Conservation (phyloP, 208 protist genomes). For the Leptomonas seymouri region DNA sequence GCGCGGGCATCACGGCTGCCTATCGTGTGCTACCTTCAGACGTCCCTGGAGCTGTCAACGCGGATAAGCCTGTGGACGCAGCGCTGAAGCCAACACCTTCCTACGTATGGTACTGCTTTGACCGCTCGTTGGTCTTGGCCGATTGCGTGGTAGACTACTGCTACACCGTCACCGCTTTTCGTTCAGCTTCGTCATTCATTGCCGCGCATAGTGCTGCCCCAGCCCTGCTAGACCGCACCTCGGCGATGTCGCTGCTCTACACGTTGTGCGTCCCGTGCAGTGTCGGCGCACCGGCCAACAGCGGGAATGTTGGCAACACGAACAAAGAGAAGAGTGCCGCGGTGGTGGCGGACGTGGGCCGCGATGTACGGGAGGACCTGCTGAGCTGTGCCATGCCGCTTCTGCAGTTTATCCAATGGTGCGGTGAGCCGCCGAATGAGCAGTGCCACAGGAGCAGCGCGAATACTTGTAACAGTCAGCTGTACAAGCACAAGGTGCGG, state of each 20-base stretch:
- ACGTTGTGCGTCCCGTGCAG: background rate
- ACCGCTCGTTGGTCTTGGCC: conserved; percentile 74
- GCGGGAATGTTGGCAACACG: no score
- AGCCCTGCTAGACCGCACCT: background rate
- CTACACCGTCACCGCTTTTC: conserved; percentile 41
- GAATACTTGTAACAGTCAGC: background rate
- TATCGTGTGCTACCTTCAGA: conserved; percentile 58
- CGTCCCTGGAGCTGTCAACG: no score
- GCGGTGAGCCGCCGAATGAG: background rate
- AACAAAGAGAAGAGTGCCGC: background rate
- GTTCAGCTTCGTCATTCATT: background rate
- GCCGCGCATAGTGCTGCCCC: background rate
- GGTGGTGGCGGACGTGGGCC: conserved; percentile 5
- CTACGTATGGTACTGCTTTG: conserved; percentile 88
- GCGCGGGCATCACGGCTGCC: conserved; percentile 63
- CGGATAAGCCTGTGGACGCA: background rate
- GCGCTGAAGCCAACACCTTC: background rate
- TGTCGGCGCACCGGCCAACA: no score
- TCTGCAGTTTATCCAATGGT: conserved; percentile 32
- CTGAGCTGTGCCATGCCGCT: conserved; percentile 20
- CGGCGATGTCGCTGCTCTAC: background rate
- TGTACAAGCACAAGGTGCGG: conserved; percentile 4
- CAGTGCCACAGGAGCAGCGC: background rate
- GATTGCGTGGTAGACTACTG: conserved; percentile 90
- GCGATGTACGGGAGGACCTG: conserved; percentile 25